Evolutionary conservation across 1,284 basidiomycete species (phyloP), one percentile per base, ranked within the genome.

Genomic region (Wolfiporia cocos): DNA sequence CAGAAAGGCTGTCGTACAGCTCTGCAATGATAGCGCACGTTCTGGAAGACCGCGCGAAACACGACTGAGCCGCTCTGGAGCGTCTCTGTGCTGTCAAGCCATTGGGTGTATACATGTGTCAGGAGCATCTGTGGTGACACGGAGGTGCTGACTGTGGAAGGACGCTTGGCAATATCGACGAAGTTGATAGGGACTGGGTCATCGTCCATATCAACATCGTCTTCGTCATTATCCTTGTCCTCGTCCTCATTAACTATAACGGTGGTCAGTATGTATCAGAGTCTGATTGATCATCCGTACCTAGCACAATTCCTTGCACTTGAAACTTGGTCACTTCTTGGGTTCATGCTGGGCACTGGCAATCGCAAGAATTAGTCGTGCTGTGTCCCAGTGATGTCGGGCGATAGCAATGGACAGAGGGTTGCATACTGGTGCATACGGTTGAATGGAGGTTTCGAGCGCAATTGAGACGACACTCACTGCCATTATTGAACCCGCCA

Each of bases 351-450:
- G 77, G 4, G 76, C 70, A 5, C 58, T 56, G 6, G 73, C 68
- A 44, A 79, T 76, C 1, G 71, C 70, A 26, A 79, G 53, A 9
- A 80, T 64, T 6, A 79, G 58, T 15, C 67, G 68, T 1, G 73
- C 76, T 1, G 76, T 76, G 3, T 67, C 63, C 76, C 77, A 81
- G 18, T 66, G 68, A 9, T 72, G 65, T 9, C 64, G 66, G 18
- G 57, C 51, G 17, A 78, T 47, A 2, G 76, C 76, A 14, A 73
- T 67, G 38, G 58, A 67, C 6, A 78, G 58, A 0, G 76, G 73
- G 0, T 70, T 73, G 35, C 61, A 60, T 18, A 69, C 70, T 72
- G n/a, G n/a, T n/a, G n/a, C n/a, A n/a, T n/a, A n/a, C n/a, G n/a
- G n/a, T n/a, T n/a, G n/a, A n/a, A n/a, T n/a, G n/a, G n/a, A n/a